Evolutionary conservation across 2,329 filamentous ascomycete genomes (phyloP).

Genomic region (Botrytis squamosa): DNA sequence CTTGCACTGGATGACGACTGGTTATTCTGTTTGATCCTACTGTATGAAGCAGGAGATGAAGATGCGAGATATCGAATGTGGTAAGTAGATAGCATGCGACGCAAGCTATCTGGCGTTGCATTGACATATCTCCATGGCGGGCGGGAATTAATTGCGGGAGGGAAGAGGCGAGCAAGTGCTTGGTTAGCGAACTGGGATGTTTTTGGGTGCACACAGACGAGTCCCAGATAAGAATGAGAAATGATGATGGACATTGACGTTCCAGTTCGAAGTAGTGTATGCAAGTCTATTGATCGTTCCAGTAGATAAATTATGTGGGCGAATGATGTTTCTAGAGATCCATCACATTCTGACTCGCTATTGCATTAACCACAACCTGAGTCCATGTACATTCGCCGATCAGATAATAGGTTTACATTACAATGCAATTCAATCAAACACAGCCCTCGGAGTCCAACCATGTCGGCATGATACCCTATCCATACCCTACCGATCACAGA

Average conservation of each 20-base stretch:
- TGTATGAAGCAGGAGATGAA: not conserved
- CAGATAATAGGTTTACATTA: not conserved
- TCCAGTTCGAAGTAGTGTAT: not conserved
- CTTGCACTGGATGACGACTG: not conserved
- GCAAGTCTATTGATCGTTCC: not conserved
- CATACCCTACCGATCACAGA: not conserved
- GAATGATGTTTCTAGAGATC: not conserved
- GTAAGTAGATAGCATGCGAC: not conserved
- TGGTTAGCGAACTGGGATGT: not conserved
- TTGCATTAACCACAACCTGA: not conserved
- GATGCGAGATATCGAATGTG: not conserved
- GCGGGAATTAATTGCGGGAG: constrained; percentile 5
- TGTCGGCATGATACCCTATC: not conserved
- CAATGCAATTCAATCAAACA: not conserved
- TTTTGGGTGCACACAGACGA: not conserved
- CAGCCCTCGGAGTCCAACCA: not conserved
- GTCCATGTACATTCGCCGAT: not conserved
- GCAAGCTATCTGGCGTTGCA: constrained; percentile 1
- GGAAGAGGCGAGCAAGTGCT: constrained; percentile 18
- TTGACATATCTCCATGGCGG: not conserved
- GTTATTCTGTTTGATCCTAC: not conserved
- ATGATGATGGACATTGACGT: not conserved
- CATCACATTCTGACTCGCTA: not conserved
- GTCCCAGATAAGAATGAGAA: not conserved
- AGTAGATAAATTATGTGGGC: not conserved